Percentiles rank a stretch among this genome's conserved stretches.
Evolutionary conservation across 1,284 basidiomycete species (phyloP).

Genomic region (Puccinia polysora): DNA sequence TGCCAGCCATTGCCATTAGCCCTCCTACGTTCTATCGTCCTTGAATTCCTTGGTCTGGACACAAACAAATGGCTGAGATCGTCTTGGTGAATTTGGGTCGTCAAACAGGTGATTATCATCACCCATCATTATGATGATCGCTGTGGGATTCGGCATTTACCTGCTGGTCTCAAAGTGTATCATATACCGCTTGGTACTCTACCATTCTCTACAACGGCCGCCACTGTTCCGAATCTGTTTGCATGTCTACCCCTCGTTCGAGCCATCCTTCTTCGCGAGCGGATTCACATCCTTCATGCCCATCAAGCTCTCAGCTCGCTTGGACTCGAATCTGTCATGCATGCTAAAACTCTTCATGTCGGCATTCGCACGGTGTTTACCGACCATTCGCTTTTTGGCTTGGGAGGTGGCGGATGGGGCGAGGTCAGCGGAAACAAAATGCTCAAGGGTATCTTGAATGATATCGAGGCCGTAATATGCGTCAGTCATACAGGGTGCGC

Average conservation of each 20-base stretch:
- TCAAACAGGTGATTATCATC: slow-evolving; percentile 89
- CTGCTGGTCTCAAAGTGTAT: slow-evolving; percentile 81
- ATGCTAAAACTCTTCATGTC: slow-evolving; percentile 57
- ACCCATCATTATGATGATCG: slow-evolving; percentile 87
- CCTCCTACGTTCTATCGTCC: too few relatives aligned
- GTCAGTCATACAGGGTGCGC: slow-evolving; percentile 92
- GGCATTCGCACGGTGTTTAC: slow-evolving; percentile 82
- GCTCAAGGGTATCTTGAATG: slow-evolving; percentile 74
- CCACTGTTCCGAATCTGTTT: slow-evolving; percentile 90
- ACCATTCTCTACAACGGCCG: slow-evolving; percentile 58
- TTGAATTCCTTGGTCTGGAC: not conserved
- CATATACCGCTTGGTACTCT: slow-evolving; percentile 84
- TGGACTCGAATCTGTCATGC: slow-evolving; percentile 85
- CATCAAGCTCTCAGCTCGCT: slow-evolving; percentile 85
- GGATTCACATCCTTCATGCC: slow-evolving; percentile 80
- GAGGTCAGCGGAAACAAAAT: slow-evolving; percentile 90
- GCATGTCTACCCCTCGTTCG: slow-evolving; percentile 84
- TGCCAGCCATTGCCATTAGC: too few relatives aligned
- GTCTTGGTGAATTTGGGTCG: too few relatives aligned
- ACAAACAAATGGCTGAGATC: too few relatives aligned
- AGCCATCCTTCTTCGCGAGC: slow-evolving; percentile 79
- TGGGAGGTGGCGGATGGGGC: slow-evolving; percentile 82
- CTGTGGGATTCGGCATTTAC: slow-evolving; percentile 81
- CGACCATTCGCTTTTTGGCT: slow-evolving; percentile 92
- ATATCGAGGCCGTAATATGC: slow-evolving; percentile 89